Evolutionary conservation across 768 basidiomycete species (phyloP), one percentile per base, ranked within the genome.

Genomic region (Boletus subcaerulescens): DNA sequence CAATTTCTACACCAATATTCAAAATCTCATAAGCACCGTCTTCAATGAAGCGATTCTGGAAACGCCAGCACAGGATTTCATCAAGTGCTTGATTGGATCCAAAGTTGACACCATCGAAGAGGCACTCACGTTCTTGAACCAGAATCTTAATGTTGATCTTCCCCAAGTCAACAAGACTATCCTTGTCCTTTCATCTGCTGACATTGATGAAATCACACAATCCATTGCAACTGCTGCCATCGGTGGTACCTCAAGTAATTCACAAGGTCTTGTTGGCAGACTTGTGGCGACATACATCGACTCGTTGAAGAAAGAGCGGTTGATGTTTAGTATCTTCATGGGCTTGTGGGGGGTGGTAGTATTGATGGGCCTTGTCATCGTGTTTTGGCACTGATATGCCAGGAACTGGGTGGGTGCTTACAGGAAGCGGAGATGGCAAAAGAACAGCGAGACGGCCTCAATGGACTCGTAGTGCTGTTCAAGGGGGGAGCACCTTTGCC

Each of bases 21-120:
- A 96, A 71, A 76, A 80, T 42, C 78, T 82, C 7, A 91, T 98
- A n/a, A 74, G 77, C 51, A 77, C 78, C 1, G 80, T 93, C 10
- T 95, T 98, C 70, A 87, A 90, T 44, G 85, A 84, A 10, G 95
- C 94, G 5, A 80, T 94, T 60, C 81, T 98, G 33, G 85, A 90
- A 62, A 66, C 75, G 3, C 92, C 93, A 0, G 82, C 90, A 12
- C 88, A 91, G 62, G 92, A 91, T 50, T 97, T 98, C 66, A 73
- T 97, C 65, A 82, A 77, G 64, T 98, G 96, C 67, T 79, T 98
- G 64, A 81, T 98, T 61, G 96, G 96, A 15, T 80, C 81, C 56
- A 98, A 98, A 69, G 86, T 98, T 45, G 76, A 85, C 52, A 90
- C 87, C 11, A 77, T 98, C 64, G 92, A 95, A 71, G 78, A 84